These are phyloP conservation scores for Pleurotus pulmonarius DNA, from an alignment of 768 basidiomycete genomes.

Conservation along the genomic window DNA sequence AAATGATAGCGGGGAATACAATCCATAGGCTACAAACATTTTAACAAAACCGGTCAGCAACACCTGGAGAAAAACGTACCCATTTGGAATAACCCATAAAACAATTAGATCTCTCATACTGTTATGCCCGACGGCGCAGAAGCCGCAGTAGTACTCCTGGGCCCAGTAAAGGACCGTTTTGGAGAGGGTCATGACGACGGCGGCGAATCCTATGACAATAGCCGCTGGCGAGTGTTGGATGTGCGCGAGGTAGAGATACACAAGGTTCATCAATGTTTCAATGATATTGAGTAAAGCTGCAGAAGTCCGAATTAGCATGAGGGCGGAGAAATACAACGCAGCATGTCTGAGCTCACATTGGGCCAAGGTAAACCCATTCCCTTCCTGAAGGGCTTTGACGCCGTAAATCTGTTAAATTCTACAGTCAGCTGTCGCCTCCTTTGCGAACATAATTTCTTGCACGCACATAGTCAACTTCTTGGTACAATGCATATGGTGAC, in stretches of 20 bases:
- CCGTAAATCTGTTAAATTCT: constrained; percentile 61
- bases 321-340: no score
- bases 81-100: constrained; percentile 77
- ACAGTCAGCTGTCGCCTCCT: neutral
- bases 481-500: constrained; percentile 78
- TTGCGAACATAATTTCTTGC: no score
- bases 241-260: constrained; percentile 76
- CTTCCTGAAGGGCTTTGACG: constrained; percentile 52
- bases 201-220: constrained; percentile 69
- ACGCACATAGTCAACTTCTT: constrained; percentile 44
- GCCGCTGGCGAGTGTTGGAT: constrained; percentile 58
- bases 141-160: constrained; percentile 77
- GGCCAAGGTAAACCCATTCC: constrained; percentile 81
- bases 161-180: constrained; percentile 84
- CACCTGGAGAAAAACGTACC: constrained; percentile 39
- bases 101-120: constrained; percentile 40
- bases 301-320: no score
- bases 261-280: constrained; percentile 71
- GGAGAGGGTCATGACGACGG: constrained; percentile 73
- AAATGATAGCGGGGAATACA: constrained; percentile 60
- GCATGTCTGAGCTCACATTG: constrained; percentile 58
- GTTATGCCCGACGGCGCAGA: constrained; percentile 78
- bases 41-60: neutral
- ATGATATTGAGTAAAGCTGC: constrained; percentile 76
- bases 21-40: constrained; percentile 62